phyloP scores from a whole-genome alignment of 164 flowering plant genomes.

The Akebia trifoliata region DNA sequence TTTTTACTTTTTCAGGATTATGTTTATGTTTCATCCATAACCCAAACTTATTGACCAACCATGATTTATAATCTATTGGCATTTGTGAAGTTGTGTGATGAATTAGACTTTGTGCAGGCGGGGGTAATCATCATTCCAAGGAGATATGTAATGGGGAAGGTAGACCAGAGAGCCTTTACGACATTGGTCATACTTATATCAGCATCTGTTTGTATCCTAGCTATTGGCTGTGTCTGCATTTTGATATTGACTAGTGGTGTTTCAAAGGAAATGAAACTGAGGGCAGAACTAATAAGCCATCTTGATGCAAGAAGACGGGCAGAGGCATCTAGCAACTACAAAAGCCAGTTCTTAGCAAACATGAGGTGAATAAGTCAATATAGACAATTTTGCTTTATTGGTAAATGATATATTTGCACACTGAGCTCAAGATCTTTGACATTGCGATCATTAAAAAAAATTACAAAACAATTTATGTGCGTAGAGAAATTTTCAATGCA shows the following conservation, averaged over 20 bases:
- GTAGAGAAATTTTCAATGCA: background rate
- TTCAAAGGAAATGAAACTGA: slow-evolving; percentile 95
- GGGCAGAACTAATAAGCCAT: slow-evolving; percentile 93
- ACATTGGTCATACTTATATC: slow-evolving; percentile 81
- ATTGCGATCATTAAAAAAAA: background rate
- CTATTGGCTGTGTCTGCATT: slow-evolving; percentile 84
- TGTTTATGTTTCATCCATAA: slow-evolving; percentile 1
- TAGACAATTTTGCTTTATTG: background rate
- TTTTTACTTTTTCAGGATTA: background rate
- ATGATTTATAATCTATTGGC: background rate
- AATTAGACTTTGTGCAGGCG: slow-evolving; percentile 49
- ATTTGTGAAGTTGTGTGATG: slow-evolving; percentile 8
- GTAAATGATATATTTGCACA: background rate
- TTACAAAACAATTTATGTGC: background rate
- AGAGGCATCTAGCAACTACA: slow-evolving; percentile 96
- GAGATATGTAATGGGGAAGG: slow-evolving; percentile 85
- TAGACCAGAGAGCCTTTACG: slow-evolving; percentile 75
- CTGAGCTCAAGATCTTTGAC: background rate
- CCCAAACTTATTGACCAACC: background rate
- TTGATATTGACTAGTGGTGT: slow-evolving; percentile 90
- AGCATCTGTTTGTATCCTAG: slow-evolving; percentile 79
- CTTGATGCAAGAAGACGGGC: slow-evolving; percentile 95
- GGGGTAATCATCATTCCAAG: slow-evolving; percentile 93
- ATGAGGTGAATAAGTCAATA: slow-evolving; percentile 58
- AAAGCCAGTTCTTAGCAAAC: slow-evolving; percentile 96